These are phyloP conservation scores for Durio zibethinus DNA, from an alignment of 345 rosid genomes.

Conservation along the genomic window DNA sequence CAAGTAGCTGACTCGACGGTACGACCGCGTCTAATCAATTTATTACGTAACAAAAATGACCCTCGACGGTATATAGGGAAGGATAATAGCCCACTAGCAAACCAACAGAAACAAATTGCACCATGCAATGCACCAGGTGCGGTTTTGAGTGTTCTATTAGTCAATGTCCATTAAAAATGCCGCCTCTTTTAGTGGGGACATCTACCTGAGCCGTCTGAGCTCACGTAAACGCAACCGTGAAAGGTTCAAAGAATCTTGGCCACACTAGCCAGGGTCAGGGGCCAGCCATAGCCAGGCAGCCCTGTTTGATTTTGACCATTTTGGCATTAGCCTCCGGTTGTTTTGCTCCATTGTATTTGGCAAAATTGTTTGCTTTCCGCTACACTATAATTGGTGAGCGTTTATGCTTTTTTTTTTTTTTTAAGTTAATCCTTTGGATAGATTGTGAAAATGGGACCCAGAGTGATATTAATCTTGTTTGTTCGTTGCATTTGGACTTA, in stretches of 20 bases:
- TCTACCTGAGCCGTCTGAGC: not conserved
- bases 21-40: not conserved
- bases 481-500: not conserved
- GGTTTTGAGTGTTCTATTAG: conserved; percentile 3
- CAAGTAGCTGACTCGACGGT: conserved; percentile 1
- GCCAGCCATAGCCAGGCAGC: not conserved
- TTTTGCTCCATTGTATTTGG: not conserved
- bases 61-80: not conserved
- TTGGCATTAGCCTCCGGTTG: not conserved
- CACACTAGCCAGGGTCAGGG: not conserved
- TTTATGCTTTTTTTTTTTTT: not conserved
- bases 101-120: conserved; percentile 6
- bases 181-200: not conserved
- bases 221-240: not conserved
- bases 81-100: not conserved
- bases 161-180: not conserved
- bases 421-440: not conserved
- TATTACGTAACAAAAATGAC: not conserved
- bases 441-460: not conserved
- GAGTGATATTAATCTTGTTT: conserved; percentile 3
- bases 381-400: too few relatives aligned
- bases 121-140: not conserved
- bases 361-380: too few relatives aligned
- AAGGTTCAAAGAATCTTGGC: conserved; percentile 9
- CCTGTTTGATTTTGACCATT: not conserved